phyloP scores from a whole-genome alignment of 768 basidiomycete species.

The Macrocybe gigantea region DNA sequence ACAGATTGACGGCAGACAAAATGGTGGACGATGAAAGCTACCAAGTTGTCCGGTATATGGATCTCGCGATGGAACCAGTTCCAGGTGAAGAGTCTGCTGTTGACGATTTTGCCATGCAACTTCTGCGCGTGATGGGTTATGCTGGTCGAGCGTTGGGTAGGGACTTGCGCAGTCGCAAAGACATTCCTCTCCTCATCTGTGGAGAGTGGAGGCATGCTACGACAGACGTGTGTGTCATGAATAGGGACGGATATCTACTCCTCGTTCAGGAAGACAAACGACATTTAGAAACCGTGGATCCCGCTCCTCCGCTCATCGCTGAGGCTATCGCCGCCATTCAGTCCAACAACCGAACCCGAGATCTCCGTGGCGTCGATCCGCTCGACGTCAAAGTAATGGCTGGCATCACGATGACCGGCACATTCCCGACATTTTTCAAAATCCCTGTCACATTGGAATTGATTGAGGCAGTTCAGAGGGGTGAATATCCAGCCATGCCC shows the following conservation, averaged over 20 bases:
- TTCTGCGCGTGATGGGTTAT: conserved; percentile 4
- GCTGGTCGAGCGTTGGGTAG: conserved; percentile 2
- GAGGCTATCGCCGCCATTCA: conserved; percentile 24
- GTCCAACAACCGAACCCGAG: conserved; percentile 16
- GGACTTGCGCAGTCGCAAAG: conserved; percentile 5
- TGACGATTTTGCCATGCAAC: conserved; percentile 3
- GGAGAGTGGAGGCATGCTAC: conserved; percentile 2
- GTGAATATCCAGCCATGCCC: conserved; percentile 5
- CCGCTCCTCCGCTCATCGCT: conserved; percentile 22
- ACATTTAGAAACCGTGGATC: conserved; percentile 2
- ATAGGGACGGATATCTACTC: background rate
- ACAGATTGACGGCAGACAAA: background rate
- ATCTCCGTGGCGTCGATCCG: conserved; percentile 2
- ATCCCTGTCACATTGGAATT: conserved; percentile 16
- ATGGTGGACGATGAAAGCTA: conserved; percentile 1
- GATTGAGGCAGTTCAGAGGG: conserved; percentile 6
- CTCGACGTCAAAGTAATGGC: conserved; percentile 14
- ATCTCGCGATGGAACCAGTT: conserved; percentile 3
- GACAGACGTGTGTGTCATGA: background rate
- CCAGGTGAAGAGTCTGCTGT: conserved; percentile 3
- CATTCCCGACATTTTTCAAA: conserved; percentile 18
- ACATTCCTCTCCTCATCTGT: conserved; percentile 8
- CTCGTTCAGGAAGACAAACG: background rate
- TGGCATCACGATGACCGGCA: conserved; percentile 16
- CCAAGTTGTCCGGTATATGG: conserved; percentile 3